Base-by-base conservation (phyloP, 257 asterid species). In the Solanum corneliomulleri region DNA sequence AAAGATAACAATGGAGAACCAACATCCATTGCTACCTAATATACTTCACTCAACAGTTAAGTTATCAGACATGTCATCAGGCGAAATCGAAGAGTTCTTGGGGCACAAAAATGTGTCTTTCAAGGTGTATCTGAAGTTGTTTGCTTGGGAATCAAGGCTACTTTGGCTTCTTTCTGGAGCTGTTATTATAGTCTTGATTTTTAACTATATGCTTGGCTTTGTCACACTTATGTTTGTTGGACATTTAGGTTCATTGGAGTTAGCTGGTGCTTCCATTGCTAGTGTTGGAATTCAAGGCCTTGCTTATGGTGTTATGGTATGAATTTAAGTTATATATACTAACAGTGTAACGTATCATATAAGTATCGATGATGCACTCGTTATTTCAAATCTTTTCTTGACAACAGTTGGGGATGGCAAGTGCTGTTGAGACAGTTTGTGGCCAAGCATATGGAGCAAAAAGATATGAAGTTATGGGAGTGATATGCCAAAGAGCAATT, bases 231-330 rank as follows among this genome's bases (percentile, higher is more conserved):
- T 85, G 25, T 86, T 88, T 83, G 72, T 89, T 14, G 90, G 92
- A 21, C 90, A 89, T 49, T 82, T 89, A 74, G 89, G 92, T 52
- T 81, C 86, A 75, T 76, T 90, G 21, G 90, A 88, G 70, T 86
- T 88, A 8, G 89, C 91, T 13, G 91, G 88, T 7, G 90, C 91
- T 83, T 88, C 90, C 81, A 66, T 88, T 87, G 90, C 90, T n/a
- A 80, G 90, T 74, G 90, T 90, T 3, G 91, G 91, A 82, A 85
- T 88, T 85, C 90, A 90, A 82, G 91, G 90, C 33, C 90, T 88
- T 74, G 90, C 90, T 87, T 90, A 90, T 72, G 91, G 91, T 16
- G 77, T 90, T 86, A 90, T 89, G 92, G 92, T 90, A 31, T 31
- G 77, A 31, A 31, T 70, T 68, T 31, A 31, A 31, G 77, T 70